Evolutionary conservation across 116 monocot species (phyloP).

Genomic region (Cymodocea nodosa): DNA sequence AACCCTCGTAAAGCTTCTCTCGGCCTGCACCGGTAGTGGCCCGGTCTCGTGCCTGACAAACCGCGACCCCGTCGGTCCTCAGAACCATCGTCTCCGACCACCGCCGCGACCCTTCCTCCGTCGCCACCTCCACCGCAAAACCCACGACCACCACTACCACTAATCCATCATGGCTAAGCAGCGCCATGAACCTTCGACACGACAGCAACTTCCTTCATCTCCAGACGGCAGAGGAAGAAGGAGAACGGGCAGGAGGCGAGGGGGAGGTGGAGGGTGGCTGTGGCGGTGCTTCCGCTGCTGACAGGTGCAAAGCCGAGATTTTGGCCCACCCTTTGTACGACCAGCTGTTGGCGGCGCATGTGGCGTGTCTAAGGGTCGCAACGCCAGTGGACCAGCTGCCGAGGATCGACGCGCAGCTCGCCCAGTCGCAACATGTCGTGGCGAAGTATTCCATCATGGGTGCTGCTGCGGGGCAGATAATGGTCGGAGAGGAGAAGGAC

Average conservation of each 20-base stretch:
- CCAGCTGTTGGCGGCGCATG: constrained; percentile 83
- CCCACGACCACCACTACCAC: constrained; percentile 7
- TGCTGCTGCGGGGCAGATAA: constrained; percentile 21
- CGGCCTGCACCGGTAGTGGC: too few species aligned
- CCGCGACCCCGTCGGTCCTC: constrained; percentile 10
- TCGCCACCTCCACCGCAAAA: constrained; percentile 6
- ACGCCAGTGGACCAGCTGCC: constrained; percentile 93
- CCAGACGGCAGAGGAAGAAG: constrained; percentile 24
- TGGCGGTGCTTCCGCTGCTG: constrained; percentile 27
- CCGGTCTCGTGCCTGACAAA: too few species aligned
- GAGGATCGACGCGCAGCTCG: constrained; percentile 76
- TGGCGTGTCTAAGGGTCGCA: constrained; percentile 66
- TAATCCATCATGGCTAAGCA: constrained; percentile 50
- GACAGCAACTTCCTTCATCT: constrained; percentile 75
- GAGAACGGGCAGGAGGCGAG: constrained; percentile 1
- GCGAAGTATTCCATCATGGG: constrained; percentile 57
- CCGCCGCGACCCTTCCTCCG: too few species aligned
- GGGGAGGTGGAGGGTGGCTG: constrained; percentile 12
- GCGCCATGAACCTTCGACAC: constrained; percentile 44
- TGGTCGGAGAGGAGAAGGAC: constrained; percentile 43
- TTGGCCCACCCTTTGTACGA: constrained; percentile 78
- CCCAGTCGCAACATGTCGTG: constrained; percentile 64
- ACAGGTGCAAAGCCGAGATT: constrained; percentile 71
- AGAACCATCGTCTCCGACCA: constrained; percentile 9
- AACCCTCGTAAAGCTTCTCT: too few species aligned